Conservation (phyloP, 495 filamentous ascomycete species). For the Trichoderma asperelloides region DNA sequence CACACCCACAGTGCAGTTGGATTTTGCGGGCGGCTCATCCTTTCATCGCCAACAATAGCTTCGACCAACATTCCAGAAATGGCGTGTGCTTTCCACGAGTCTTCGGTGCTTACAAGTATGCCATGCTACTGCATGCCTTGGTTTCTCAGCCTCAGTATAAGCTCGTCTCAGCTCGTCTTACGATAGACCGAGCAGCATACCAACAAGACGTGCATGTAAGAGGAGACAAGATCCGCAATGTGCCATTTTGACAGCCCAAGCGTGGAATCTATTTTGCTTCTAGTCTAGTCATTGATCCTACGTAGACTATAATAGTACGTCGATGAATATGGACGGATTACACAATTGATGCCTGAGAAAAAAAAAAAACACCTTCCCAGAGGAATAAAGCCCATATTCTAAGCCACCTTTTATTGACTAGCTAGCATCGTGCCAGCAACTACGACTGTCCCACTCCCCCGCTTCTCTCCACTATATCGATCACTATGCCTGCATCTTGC, state of each 20-base stretch:
- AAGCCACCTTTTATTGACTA: background rate
- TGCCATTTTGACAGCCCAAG: background rate
- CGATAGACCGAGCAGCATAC: background rate
- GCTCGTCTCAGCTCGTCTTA: constrained; percentile 2
- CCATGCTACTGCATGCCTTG: background rate
- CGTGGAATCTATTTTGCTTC: background rate
- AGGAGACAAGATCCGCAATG: background rate
- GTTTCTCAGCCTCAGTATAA: background rate
- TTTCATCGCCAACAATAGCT: background rate
- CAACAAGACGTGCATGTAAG: background rate
- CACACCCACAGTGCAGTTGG: too few relatives aligned
- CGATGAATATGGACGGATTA: background rate
- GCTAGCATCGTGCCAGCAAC: background rate
- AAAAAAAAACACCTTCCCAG: background rate
- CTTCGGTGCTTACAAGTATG: background rate
- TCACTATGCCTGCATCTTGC: background rate
- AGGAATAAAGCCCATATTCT: background rate
- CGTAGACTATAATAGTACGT: background rate
- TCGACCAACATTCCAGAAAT: background rate
- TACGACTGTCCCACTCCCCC: background rate
- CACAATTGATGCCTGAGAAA: background rate
- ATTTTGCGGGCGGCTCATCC: background rate
- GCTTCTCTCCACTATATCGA: background rate
- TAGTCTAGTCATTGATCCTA: background rate
- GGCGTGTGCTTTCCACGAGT: background rate